Conservation (phyloP, 305 asterid species). For the Lippia alba region DNA sequence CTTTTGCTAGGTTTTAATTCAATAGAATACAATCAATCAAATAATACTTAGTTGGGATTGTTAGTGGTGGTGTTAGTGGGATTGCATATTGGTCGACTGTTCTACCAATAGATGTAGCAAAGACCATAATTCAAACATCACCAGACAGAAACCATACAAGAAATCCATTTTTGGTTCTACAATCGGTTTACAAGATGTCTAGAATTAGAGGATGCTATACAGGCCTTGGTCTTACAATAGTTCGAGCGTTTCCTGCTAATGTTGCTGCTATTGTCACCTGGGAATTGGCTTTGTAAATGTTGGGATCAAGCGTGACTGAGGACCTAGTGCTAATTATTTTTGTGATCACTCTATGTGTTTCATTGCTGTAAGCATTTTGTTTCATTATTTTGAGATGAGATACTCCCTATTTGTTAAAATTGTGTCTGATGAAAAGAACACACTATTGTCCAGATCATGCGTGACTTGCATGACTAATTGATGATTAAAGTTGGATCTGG, state of each 20-base stretch:
- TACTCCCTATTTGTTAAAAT: constrained; percentile 24
- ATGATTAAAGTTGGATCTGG: constrained; percentile 28
- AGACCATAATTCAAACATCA: constrained; percentile 85
- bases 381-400: constrained; percentile 31
- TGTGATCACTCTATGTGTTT: constrained; percentile 29
- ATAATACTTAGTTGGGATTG: no score
- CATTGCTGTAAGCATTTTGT: constrained; percentile 23
- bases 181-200: constrained; percentile 69
- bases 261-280: constrained; percentile 95
- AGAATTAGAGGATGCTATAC: constrained; percentile 87
- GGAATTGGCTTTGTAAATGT: constrained; percentile 77
- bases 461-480: constrained; percentile 17
- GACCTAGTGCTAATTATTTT: constrained; percentile 33
- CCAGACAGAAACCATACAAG: constrained; percentile 59
- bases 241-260: constrained; percentile 95
- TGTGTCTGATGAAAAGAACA: constrained; percentile 29
- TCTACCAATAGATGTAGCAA: constrained; percentile 89
- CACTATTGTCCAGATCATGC: constrained; percentile 16
- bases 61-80: no score
- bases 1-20: no score
- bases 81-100: constrained; percentile 86
- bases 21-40: no score
- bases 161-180: constrained; percentile 69
- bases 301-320: constrained; percentile 59
- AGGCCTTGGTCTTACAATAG: constrained; percentile 83